Percentiles rank a stretch among this genome's conserved stretches.
Evolutionary conservation across 2,329 filamentous ascomycete genomes (phyloP).

Genomic region (Cladosporium sphaerospermum): DNA sequence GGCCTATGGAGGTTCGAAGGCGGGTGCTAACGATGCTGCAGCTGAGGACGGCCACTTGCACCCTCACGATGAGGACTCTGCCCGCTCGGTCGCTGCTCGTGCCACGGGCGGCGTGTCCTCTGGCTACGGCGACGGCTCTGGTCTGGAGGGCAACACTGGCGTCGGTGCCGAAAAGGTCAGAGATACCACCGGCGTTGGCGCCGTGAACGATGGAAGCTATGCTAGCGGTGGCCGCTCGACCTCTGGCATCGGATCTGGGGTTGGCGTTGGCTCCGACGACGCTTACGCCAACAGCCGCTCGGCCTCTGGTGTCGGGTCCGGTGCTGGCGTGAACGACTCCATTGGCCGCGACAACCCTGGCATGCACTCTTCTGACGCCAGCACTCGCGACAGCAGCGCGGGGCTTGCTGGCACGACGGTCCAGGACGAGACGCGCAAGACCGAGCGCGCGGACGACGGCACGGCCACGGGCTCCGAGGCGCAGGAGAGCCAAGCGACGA

Average conservation of each 20-base stretch:
- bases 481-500: constrained; percentile 10
- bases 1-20: not conserved
- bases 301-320: not conserved
- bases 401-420: not conserved
- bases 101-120: not conserved
- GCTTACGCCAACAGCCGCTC: not conserved
- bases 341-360: not conserved
- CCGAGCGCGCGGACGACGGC: not conserved
- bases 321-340: not conserved
- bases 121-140: not conserved
- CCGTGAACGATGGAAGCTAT: not conserved
- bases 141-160: not conserved
- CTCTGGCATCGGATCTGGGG: constrained; percentile 1
- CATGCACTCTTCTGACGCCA: not conserved
- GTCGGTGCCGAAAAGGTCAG: not conserved
- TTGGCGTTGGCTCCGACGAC: not conserved
- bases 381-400: not conserved
- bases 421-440: not conserved
- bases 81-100: not conserved
- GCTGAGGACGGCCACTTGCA: not conserved
- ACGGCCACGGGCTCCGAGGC: not conserved
- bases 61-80: not conserved
- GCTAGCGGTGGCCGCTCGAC: not conserved
- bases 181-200: not conserved
- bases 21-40: not conserved